These are phyloP conservation scores for Trypanosoma cruzi DNA, from an alignment of 208 protist genomes.

Conservation along the genomic window DNA sequence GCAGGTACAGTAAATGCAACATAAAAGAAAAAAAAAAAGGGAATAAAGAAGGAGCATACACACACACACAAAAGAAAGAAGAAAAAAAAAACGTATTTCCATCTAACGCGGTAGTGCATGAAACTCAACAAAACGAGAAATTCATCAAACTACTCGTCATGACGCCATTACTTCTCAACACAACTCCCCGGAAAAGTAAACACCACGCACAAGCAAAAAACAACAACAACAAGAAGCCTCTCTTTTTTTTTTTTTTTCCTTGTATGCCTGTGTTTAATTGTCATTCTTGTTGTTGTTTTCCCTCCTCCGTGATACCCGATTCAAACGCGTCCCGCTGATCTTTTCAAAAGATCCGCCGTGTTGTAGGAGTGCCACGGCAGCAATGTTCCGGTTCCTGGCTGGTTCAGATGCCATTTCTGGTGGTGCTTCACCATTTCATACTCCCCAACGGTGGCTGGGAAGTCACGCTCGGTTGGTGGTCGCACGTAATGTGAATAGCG, in stretches of 20 bases:
- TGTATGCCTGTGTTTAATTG: neutral
- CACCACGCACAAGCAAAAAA: too few species aligned
- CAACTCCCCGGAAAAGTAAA: too few species aligned
- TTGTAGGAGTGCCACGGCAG: conserved; percentile 85
- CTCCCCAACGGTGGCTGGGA: conserved; percentile 86
- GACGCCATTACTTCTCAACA: too few species aligned
- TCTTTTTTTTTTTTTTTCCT: neutral
- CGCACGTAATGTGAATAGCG: conserved; percentile 81
- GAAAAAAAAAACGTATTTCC: too few species aligned
- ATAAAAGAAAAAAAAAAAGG: neutral
- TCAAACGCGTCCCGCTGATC: conserved; percentile 32
- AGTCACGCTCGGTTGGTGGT: conserved; percentile 79
- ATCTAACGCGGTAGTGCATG: too few species aligned
- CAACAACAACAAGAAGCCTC: too few species aligned
- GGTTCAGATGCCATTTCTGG: conserved; percentile 93
- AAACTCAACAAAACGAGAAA: too few species aligned
- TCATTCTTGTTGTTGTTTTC: neutral
- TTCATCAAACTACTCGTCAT: too few species aligned
- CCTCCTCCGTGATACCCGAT: neutral
- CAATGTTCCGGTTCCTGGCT: conserved; percentile 85
- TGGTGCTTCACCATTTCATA: conserved; percentile 92
- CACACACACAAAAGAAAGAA: too few species aligned
- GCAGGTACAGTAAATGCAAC: neutral
- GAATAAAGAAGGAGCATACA: too few species aligned
- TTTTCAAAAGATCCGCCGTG: conserved; percentile 70